Evolutionary conservation across 176 grass and related monocot genomes (phyloP), one percentile per base, ranked within the genome.

Genomic region (Hordeum marinum): DNA sequence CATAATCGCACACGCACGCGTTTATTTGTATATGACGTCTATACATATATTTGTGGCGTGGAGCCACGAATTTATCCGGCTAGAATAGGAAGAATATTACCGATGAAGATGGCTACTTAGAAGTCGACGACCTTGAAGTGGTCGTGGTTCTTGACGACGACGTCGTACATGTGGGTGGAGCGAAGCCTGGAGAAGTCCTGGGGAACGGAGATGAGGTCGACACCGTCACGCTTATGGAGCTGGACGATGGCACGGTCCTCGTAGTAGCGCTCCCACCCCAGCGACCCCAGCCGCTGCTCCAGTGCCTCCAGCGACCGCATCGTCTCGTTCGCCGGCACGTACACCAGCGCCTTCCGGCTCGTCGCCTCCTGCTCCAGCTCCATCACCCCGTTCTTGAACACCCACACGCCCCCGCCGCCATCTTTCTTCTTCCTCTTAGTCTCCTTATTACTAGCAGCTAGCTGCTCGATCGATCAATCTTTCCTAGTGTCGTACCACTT

Each of bases 101-200:
- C 14, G 46, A 50, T 4, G 4, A 50, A 50, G 46, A 50, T 50
- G 14, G 46, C 46, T 50, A 32, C 1, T 11, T 45, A 45, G 42
- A 45, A 8, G 79, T 96, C 91, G 83, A 96, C 67, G 81, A 96
- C 94, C 78, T 84, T 91, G 94, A 96, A 96, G 20, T 88, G 88
- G 37, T 90, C 91, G 29, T 91, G 87, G 84, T 96, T 96, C 87
- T 96, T 96, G 89, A 96, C 61, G 78, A 96, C 94, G 63, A 96
- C 75, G 81, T 96, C 94, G 35, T 91, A 96, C 94, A 96, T 96
- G 82, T 96, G 91, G 75, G 92, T 94, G 91, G 94, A 96, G 40
- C 90, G 90, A 64, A 96, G 82, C 21, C 55, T 68, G 68, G 85
- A 78, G 87, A 94, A 93, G 84, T 96, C 94, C 9, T 85, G 83